Conservation (phyloP, 2,329 filamentous ascomycete species). For the Monosporascus sp. region DNA sequence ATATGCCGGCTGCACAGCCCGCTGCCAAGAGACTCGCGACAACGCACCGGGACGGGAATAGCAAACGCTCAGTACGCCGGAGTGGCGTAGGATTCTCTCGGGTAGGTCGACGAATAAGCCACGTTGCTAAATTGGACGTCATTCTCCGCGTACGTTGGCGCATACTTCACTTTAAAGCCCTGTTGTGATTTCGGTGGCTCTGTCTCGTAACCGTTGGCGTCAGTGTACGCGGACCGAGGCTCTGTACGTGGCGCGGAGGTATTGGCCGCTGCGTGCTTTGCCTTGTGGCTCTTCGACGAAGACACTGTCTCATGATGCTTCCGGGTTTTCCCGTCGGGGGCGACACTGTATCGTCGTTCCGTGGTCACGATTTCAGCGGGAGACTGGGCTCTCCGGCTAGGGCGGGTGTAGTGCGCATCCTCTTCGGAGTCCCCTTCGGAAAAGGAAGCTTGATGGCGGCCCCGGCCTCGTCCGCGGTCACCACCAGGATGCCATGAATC, state of each 20-base stretch:
- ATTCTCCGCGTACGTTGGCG: conserved; percentile 2
- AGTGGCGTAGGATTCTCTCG: conserved; percentile 1
- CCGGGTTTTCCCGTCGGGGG: not conserved
- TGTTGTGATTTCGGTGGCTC: conserved; percentile 5
- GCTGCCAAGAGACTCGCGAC: not conserved
- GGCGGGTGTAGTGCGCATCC: conserved; percentile 14
- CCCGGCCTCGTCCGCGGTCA: conserved; percentile 15
- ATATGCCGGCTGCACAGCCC: not conserved
- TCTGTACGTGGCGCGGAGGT: conserved; percentile 13
- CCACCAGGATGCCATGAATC: conserved; percentile 16
- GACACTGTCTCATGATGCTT: not conserved
- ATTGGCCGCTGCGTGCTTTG: conserved; percentile 12
- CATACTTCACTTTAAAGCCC: conserved; percentile 12
- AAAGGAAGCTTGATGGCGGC: conserved; percentile 10
- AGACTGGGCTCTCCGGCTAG: conserved; percentile 17
- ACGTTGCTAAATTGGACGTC: conserved; percentile 15
- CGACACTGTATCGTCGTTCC: no score
- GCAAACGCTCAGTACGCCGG: not conserved
- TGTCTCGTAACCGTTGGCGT: conserved; percentile 14
- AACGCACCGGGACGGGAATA: not conserved
- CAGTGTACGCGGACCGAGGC: conserved; percentile 7
- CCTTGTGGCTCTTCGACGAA: conserved; percentile 3
- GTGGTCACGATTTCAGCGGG: conserved; percentile 11
- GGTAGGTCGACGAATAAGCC: conserved; percentile 6
- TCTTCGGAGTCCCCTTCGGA: conserved; percentile 21